These are phyloP conservation scores for Chlorella sp. DNA, from an alignment of 139 green algal species.

Conservation along the genomic window DNA sequence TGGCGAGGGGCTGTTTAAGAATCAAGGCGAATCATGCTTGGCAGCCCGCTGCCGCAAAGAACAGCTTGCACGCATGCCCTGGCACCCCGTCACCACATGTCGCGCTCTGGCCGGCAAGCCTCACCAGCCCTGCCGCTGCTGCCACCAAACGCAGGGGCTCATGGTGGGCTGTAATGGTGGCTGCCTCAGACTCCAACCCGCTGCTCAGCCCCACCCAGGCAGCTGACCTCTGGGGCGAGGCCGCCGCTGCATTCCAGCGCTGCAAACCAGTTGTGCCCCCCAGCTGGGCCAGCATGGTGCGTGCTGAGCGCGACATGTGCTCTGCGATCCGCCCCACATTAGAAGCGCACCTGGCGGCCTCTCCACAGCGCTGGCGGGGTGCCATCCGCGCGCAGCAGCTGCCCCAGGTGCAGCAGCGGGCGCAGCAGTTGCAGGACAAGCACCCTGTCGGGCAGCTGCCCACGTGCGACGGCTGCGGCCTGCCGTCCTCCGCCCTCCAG, in stretches of 20 bases:
- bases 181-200: background rate
- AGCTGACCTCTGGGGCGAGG: background rate
- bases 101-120: no score
- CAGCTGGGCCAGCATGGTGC: background rate
- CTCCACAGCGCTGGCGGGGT: background rate
- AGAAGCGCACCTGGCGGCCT: background rate
- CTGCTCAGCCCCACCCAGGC: background rate
- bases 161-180: background rate
- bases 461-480: background rate
- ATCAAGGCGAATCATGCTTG: no score
- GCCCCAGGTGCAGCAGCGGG: background rate
- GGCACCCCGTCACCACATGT: no score
- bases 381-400: background rate
- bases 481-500: background rate
- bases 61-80: no score
- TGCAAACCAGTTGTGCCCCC: background rate
- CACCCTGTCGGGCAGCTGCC: background rate
- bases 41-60: no score
- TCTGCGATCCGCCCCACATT: background rate
- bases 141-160: background rate
- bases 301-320: background rate
- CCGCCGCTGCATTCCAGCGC: background rate
- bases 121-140: no score
- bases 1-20: no score
- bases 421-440: background rate